Base-by-base conservation (phyloP, 1,284 basidiomycete genomes). In the Boletellus sp. region DNA sequence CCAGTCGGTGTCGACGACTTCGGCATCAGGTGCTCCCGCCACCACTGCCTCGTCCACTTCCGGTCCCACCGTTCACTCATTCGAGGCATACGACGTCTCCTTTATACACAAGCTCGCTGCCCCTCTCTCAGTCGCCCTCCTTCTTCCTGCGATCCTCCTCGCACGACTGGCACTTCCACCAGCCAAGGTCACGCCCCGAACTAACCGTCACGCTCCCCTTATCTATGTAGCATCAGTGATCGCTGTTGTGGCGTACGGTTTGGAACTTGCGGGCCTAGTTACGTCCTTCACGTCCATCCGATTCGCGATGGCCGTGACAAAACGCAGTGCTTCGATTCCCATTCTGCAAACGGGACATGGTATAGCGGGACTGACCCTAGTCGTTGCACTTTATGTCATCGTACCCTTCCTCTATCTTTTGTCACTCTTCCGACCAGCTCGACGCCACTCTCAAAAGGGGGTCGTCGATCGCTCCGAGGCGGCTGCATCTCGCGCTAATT, bases 31-130 rank as follows among this genome's bases (percentile, higher is more conserved):
- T 44, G 49, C 57, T 0, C 50, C 66, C 21, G 50, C 62, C n/a
- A 40, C 57, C 16, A 56, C 69, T 12, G 48, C 71, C 19, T 47
- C 64, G 8, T 38, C 56, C 16, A 50, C 67, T 22, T 53, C 71
- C 22, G 56, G 64, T n/a, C 30, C 70, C 36, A 44, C 24, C 21
- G 41, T 55, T 8, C 52, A 52, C 19, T 59, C 60, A 19, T 57
- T 63, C n/a, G 55, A 60, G 28, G 37, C 58, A 10, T 82, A 78
- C 55, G 70, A 83, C 58, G 81, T 81, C 8, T 82, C 83, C 3
- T 62, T 79, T 26, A 55, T 71, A 16, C 89, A 91, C 72, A 89
- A 88, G 68, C 64, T 82, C 33, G 63, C 85, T 8, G 75, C 83
- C 3, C 80, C 87, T 5, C 63, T 88, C 21, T 90, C 88, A 11